Conservation (phyloP, 495 filamentous ascomycete genomes). For the Bacidia rubella region DNA sequence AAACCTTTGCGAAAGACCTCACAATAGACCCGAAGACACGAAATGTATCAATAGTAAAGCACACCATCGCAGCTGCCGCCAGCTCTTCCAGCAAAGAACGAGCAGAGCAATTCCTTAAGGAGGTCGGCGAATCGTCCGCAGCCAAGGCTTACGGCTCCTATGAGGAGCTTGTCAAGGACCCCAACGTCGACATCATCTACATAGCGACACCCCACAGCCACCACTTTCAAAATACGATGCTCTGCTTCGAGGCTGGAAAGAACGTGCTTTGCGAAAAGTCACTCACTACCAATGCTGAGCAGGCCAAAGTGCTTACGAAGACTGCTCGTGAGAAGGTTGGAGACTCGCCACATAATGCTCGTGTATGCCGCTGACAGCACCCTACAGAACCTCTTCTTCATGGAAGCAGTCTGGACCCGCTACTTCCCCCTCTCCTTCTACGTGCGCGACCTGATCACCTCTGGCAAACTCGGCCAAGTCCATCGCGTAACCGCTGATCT, state of each 20-base stretch:
- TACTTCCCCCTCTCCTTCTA: conserved; percentile 76
- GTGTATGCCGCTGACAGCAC: too few species aligned
- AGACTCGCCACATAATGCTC: too few species aligned
- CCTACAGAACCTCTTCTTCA: conserved; percentile 59
- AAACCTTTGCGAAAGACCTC: conserved; percentile 71
- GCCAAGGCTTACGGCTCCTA: conserved; percentile 74
- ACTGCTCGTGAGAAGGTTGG: conserved; percentile 52
- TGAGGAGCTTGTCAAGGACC: conserved; percentile 60
- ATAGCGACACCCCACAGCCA: conserved; percentile 91
- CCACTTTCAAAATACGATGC: conserved; percentile 83
- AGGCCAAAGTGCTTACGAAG: conserved; percentile 60
- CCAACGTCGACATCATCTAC: conserved; percentile 76
- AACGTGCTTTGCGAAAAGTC: conserved; percentile 88
- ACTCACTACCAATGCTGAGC: conserved; percentile 77
- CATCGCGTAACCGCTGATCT: conserved; percentile 64
- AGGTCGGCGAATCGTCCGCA: conserved; percentile 44
- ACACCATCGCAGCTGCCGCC: conserved; percentile 68
- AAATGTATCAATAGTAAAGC: conserved; percentile 56
- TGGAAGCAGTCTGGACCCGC: conserved; percentile 95
- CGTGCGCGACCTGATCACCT: conserved; percentile 53
- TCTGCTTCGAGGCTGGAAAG: conserved; percentile 71
- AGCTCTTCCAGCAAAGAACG: conserved; percentile 59
- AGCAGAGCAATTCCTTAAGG: conserved; percentile 58
- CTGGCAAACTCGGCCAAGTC: conserved; percentile 62
- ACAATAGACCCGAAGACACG: conserved; percentile 62